phyloP scores from a whole-genome alignment of 2,329 filamentous ascomycete genomes.

The Penicillium palitans region DNA sequence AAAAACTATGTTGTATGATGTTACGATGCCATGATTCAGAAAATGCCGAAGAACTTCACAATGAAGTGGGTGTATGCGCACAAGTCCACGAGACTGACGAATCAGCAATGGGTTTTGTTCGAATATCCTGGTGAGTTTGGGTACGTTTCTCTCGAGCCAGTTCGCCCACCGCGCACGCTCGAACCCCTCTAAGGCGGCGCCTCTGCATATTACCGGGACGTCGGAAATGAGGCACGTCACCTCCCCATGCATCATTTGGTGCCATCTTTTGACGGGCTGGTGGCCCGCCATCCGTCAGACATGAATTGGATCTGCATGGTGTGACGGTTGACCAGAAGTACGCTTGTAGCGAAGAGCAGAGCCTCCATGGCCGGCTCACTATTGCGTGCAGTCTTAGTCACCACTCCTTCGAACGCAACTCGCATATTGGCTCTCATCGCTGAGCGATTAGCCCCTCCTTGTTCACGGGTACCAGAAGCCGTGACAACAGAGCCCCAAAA shows the following conservation, averaged over 20 bases:
- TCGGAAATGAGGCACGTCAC: slow-evolving; percentile 64
- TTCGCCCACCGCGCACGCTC: slow-evolving; percentile 65
- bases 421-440: slow-evolving; percentile 64
- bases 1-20: neutral
- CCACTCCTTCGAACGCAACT: slow-evolving; percentile 74
- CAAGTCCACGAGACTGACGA: neutral
- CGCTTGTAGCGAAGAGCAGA: neutral
- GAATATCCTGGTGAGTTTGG: neutral
- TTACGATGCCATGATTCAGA: neutral
- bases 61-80: too few relatives aligned
- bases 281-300: slow-evolving; percentile 64
- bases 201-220: slow-evolving; percentile 71
- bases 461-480: neutral
- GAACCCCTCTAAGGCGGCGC: slow-evolving; percentile 71
- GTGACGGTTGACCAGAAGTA: slow-evolving; percentile 64
- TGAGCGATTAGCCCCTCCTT: neutral
- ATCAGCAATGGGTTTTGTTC: neutral
- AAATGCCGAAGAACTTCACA: neutral
- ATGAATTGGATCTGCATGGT: slow-evolving; percentile 75
- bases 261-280: slow-evolving; percentile 67
- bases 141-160: slow-evolving; percentile 20
- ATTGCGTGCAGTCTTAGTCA: slow-evolving; percentile 78
- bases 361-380: slow-evolving; percentile 42
- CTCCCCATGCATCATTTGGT: slow-evolving; percentile 60
- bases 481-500: neutral